These are phyloP conservation scores for Botrytis aclada DNA, from an alignment of 2,329 filamentous ascomycete genomes.

Conservation along the genomic window DNA sequence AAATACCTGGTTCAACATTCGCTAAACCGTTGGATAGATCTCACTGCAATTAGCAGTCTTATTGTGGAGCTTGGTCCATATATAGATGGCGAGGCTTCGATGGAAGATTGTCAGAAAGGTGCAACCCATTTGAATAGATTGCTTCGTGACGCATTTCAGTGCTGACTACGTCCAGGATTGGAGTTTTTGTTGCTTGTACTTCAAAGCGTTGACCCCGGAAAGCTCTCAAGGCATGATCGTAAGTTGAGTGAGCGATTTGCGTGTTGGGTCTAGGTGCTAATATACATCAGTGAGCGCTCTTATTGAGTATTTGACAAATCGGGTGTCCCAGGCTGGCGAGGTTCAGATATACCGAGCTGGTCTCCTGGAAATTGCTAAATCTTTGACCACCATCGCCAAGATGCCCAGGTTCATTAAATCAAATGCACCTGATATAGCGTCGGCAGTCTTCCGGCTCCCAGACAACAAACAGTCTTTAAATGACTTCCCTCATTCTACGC, in stretches of 20 bases:
- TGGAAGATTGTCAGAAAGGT: slow-evolving; percentile 29
- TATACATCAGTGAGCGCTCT: slow-evolving; percentile 24
- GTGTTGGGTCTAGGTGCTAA: slow-evolving; percentile 5
- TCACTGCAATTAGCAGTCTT: slow-evolving; percentile 6
- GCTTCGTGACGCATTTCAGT: not conserved
- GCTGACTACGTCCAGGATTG: slow-evolving; percentile 24
- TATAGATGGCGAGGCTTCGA: slow-evolving; percentile 15
- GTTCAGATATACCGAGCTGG: slow-evolving; percentile 20
- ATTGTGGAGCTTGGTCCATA: slow-evolving; percentile 16
- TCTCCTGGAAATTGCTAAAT: slow-evolving; percentile 18
- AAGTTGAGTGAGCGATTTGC: not conserved
- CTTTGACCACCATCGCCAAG: slow-evolving; percentile 10
- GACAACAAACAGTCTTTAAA: slow-evolving; percentile 9
- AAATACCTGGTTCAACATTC: not conserved
- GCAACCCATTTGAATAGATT: not conserved
- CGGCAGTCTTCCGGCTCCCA: slow-evolving; percentile 10
- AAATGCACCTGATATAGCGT: slow-evolving; percentile 1
- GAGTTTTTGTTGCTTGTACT: slow-evolving; percentile 25
- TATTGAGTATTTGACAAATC: slow-evolving; percentile 26
- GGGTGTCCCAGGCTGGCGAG: slow-evolving; percentile 12
- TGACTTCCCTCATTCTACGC: slow-evolving; percentile 25
- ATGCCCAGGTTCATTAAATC: slow-evolving; percentile 17
- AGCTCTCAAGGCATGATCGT: slow-evolving; percentile 27
- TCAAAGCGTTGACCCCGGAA: slow-evolving; percentile 10
- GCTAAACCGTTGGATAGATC: not conserved